These are phyloP conservation scores for Sequoiadendron giganteum DNA, from an alignment of 75 land plant genomes.

Conservation along the genomic window DNA sequence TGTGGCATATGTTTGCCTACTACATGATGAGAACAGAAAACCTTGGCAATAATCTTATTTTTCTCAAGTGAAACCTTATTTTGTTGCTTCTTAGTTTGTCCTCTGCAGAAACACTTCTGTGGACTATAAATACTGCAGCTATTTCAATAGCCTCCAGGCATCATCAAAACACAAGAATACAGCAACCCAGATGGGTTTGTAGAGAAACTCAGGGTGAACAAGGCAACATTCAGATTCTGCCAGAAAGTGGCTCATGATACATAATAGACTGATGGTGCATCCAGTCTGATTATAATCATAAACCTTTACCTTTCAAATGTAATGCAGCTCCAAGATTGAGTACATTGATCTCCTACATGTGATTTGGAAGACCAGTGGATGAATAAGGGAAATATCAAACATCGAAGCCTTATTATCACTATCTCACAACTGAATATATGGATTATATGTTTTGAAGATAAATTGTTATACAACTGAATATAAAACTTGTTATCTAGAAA, in stretches of 20 bases:
- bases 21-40: background rate
- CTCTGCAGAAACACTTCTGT: background rate
- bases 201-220: background rate
- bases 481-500: background rate
- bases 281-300: background rate
- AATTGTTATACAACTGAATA: background rate
- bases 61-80: background rate
- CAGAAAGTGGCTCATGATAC: background rate
- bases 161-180: background rate
- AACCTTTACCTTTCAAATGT: constrained; percentile 6
- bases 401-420: background rate
- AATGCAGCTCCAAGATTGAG: background rate
- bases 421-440: background rate
- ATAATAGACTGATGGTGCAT: background rate
- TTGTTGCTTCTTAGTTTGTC: background rate
- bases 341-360: background rate
- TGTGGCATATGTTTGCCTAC: background rate
- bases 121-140: background rate
- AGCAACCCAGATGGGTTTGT: background rate
- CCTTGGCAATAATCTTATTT: background rate
- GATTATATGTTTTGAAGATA: background rate
- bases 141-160: background rate
- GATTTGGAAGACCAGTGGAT: background rate
- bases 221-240: background rate
- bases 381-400: background rate